phyloP scores from a whole-genome alignment of 331 rosid species.

The Stylosanthes scabra region DNA sequence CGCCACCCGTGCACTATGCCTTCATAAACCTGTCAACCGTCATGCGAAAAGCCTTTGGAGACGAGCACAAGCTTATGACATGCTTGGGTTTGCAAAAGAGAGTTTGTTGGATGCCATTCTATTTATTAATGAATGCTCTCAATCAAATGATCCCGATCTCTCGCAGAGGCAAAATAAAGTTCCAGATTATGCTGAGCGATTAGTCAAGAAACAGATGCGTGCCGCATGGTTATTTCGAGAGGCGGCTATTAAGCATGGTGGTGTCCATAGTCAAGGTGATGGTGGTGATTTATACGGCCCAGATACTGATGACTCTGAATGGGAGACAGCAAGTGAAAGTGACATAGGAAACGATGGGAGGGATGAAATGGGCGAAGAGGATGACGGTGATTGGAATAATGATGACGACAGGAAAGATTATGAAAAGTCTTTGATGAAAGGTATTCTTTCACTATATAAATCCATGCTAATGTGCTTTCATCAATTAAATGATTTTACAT shows the following conservation, averaged over 20 bases:
- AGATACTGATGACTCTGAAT: slow-evolving; percentile 93
- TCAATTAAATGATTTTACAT: background rate
- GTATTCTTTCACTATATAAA: slow-evolving; percentile 46
- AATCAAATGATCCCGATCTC: slow-evolving; percentile 96
- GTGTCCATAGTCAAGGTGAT: slow-evolving; percentile 86
- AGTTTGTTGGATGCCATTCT: slow-evolving; percentile 94
- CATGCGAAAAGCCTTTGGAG: slow-evolving; percentile 99
- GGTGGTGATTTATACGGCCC: slow-evolving; percentile 84
- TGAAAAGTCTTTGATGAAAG: slow-evolving; percentile 76
- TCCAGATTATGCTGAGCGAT: slow-evolving; percentile 94
- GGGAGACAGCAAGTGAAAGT: slow-evolving; percentile 99
- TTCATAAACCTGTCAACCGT: slow-evolving; percentile 90
- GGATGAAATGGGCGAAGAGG: slow-evolving; percentile 80
- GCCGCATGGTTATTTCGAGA: slow-evolving; percentile 98
- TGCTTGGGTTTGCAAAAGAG: slow-evolving; percentile 96
- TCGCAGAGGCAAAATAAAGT: slow-evolving; percentile 90
- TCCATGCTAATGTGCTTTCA: slow-evolving; percentile 21
- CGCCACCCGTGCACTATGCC: slow-evolving; percentile 96
- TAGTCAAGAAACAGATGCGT: slow-evolving; percentile 98
- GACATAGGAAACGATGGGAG: slow-evolving; percentile 96
- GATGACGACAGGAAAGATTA: slow-evolving; percentile 78
- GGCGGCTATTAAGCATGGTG: slow-evolving; percentile 94
- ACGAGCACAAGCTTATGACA: slow-evolving; percentile 98
- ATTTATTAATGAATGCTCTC: slow-evolving; percentile 97
- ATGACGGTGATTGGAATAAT: slow-evolving; percentile 82